Evolutionary conservation across 2,329 filamentous ascomycete species (phyloP).

Genomic region (Mariannaea sp.): DNA sequence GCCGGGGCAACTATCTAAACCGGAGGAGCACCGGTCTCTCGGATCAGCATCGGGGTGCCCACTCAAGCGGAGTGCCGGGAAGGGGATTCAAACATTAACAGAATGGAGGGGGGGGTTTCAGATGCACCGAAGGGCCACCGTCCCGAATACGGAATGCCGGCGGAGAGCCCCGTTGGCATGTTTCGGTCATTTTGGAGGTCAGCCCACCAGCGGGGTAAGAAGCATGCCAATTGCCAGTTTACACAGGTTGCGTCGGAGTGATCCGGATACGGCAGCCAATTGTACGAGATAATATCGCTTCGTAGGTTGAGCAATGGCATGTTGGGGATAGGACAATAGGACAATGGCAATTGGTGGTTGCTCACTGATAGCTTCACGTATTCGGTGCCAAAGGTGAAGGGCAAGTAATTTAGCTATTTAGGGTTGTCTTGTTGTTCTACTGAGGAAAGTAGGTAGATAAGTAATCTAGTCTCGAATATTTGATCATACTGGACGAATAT

Average conservation of each 20-base stretch:
- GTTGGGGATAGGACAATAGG: slow-evolving; percentile 9
- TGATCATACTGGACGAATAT: no score
- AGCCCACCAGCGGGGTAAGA: slow-evolving; percentile 36
- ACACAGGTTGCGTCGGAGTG: slow-evolving; percentile 35
- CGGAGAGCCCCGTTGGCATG: slow-evolving; percentile 13
- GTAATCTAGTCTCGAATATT: no score
- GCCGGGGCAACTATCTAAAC: slow-evolving; percentile 4
- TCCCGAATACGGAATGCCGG: slow-evolving; percentile 33
- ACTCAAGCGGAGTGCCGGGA: slow-evolving; percentile 18
- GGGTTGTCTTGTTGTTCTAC: no score
- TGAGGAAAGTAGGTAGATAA: no score
- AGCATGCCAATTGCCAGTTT: slow-evolving; percentile 19
- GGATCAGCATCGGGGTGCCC: slow-evolving; percentile 1
- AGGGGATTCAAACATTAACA: slow-evolving; percentile 8
- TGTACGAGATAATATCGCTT: slow-evolving; percentile 8
- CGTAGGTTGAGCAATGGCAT: neutral
- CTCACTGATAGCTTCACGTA: no score
- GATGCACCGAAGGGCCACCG: slow-evolving; percentile 7
- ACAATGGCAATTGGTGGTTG: neutral
- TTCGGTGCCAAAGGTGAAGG: no score
- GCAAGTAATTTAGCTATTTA: no score
- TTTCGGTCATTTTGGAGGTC: slow-evolving; percentile 23
- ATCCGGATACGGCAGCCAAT: slow-evolving; percentile 24
- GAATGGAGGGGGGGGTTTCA: neutral
- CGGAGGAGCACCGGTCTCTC: slow-evolving; percentile 2